Conservation (phyloP, 208 protist genomes). For the Trypanosoma theileri region DNA sequence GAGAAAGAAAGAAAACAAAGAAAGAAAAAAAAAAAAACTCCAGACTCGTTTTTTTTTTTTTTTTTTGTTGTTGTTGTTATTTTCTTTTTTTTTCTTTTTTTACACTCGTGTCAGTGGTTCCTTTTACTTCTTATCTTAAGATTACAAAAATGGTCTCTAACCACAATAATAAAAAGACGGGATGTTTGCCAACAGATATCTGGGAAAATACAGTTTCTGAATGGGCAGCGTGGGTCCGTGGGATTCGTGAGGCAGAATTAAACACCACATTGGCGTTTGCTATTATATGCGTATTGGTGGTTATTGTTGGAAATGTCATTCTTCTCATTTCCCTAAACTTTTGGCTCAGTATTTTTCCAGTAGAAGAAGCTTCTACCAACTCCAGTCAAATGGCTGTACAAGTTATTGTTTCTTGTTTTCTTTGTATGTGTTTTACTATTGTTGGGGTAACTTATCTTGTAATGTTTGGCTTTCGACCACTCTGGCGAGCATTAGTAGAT, state of each 20-base stretch:
- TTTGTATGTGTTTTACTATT: constrained; percentile 51
- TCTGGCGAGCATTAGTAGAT: constrained; percentile 54
- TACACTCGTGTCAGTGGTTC: too few relatives aligned
- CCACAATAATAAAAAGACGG: too few relatives aligned
- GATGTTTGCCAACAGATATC: neutral
- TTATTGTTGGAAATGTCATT: constrained; percentile 80
- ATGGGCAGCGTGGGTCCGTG: constrained; percentile 30
- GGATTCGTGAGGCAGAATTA: constrained; percentile 35
- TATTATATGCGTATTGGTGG: constrained; percentile 57
- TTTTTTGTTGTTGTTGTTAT: too few relatives aligned
- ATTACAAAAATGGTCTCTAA: too few relatives aligned
- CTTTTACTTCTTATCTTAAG: too few relatives aligned
- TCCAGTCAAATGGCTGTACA: constrained; percentile 73
- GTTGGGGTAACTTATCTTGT: constrained; percentile 35
- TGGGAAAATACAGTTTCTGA: constrained; percentile 4
- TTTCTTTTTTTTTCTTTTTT: too few relatives aligned
- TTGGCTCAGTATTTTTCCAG: constrained; percentile 60
- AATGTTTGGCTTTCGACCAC: constrained; percentile 39
- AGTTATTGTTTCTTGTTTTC: constrained; percentile 54
- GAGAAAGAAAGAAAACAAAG: too few relatives aligned
- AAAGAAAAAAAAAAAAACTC: too few relatives aligned
- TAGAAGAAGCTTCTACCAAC: constrained; percentile 34
- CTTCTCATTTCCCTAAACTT: constrained; percentile 78
- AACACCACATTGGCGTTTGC: constrained; percentile 52
- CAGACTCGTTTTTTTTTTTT: too few relatives aligned